Base-by-base conservation (phyloP, 441 rosid genomes). In the Eutrema salsugineum region DNA sequence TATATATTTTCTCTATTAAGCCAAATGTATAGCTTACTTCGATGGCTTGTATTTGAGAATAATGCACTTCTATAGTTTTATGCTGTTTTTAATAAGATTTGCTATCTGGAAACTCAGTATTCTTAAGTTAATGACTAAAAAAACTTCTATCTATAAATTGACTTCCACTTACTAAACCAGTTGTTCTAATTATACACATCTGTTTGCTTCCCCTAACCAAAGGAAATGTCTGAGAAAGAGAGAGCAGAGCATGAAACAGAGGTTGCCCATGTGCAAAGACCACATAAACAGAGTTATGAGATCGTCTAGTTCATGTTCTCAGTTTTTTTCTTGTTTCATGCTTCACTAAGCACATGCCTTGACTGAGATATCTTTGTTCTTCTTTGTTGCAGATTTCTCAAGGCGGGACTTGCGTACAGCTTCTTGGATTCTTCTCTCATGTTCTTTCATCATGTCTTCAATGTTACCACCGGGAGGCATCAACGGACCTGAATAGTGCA, bases 401-500 rank as follows among this genome's bases (percentile, higher is more conserved):
- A 81, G 55, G 10, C 91, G 90, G 6, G 96, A 84, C 76, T 86
- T 87, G 2, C 94, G 91, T 27, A 93, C 92, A 35, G 94, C 98
- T 42, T 87, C 88, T 72, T 90, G 98, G 76, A 93, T 89, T 66
- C 83, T 92, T 73, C 90, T 87, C 78, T 91, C 98, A 27, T 93
- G 98, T 68, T 91, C 98, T 79, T 78, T 88, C 14, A 93, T 86
- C 69, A 89, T 73, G 15, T 89, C 97, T 4, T 93, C 96, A 10
- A 89, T 83, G 85, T 87, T 91, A 44, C 92, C 94, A 24, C 96
- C 96, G 1, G 89, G 86, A 70, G 96, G 88, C 82, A 91, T 82
- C 85, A 93, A 74, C 6, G 98, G 98, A 72, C 98, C 98, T 1
- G 97, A 91, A 78, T 56, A 90, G 51, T 91, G 87, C 55, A 89